These are phyloP conservation scores for Boletellus sp. DNA, from an alignment of 768 basidiomycete genomes.

Conservation along the genomic window DNA sequence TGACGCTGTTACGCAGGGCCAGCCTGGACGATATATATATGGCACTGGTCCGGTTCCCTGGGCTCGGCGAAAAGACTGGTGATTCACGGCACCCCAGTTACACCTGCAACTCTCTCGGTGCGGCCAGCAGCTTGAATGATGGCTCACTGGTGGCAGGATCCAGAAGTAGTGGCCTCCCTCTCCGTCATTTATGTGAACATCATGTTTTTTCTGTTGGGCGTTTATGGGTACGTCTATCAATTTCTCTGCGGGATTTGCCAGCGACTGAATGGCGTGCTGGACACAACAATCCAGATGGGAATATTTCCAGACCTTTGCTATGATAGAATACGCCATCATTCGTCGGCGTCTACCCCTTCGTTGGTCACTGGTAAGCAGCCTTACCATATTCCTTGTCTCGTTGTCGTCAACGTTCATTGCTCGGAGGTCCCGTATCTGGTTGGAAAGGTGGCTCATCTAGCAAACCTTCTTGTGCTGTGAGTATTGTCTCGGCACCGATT, in stretches of 20 bases:
- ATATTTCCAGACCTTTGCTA: slow-evolving; percentile 13
- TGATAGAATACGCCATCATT: slow-evolving; percentile 24
- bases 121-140: slow-evolving; percentile 2
- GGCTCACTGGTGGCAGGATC: slow-evolving; percentile 18
- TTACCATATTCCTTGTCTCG: background rate
- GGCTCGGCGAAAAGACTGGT: background rate
- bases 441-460: slow-evolving; percentile 7
- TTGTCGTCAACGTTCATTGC: background rate
- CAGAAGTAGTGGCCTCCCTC: slow-evolving; percentile 2
- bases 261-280: no score
- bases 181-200: background rate
- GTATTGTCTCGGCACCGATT: background rate
- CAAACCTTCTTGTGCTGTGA: slow-evolving; percentile 2
- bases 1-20: no score
- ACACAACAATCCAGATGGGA: slow-evolving; percentile 19
- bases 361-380: slow-evolving; percentile 22
- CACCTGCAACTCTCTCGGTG: background rate
- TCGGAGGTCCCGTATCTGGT: slow-evolving; percentile 13
- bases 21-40: background rate
- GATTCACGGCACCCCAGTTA: background rate
- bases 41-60: background rate
- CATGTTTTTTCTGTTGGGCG: slow-evolving; percentile 13
- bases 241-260: no score
- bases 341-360: slow-evolving; percentile 18
- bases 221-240: slow-evolving; percentile 13